Percentiles rank a stretch among this genome's conserved stretches.
Evolutionary conservation across 441 rosid genomes (phyloP).

Genomic region (Eruca vesicaria): DNA sequence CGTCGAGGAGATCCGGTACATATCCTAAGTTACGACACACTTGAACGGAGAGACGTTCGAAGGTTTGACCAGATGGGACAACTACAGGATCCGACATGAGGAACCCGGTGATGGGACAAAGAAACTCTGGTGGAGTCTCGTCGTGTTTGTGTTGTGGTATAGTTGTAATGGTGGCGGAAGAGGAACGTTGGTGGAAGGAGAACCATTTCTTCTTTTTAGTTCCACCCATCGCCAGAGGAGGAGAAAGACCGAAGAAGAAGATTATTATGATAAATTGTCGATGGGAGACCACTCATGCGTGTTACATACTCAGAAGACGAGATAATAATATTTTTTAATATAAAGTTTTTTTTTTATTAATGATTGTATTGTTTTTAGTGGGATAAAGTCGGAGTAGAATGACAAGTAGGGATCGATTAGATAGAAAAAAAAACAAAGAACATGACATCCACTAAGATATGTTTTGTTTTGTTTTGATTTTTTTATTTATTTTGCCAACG

Average conservation of each 20-base stretch:
- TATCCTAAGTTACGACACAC: slow-evolving; percentile 49
- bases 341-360: background rate
- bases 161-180: slow-evolving; percentile 32
- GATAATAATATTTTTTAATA: background rate
- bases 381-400: slow-evolving; percentile 2
- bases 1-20: slow-evolving; percentile 45
- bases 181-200: slow-evolving; percentile 48
- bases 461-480: background rate
- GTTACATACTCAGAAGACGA: slow-evolving; percentile 7
- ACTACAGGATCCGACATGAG: slow-evolving; percentile 69
- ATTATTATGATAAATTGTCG: background rate
- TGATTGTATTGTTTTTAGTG: slow-evolving; percentile 17
- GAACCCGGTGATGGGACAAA: slow-evolving; percentile 56
- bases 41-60: slow-evolving; percentile 57
- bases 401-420: background rate
- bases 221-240: slow-evolving; percentile 52
- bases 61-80: slow-evolving; percentile 63
- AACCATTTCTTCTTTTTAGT: slow-evolving; percentile 71
- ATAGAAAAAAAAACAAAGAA: background rate
- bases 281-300: background rate
- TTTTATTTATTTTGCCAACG: background rate
- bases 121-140: slow-evolving; percentile 52
- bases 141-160: slow-evolving; percentile 31
- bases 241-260: background rate
- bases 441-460: slow-evolving; percentile 29